Conservation (phyloP, 768 basidiomycete species). For the Leccinum uliginosum region DNA sequence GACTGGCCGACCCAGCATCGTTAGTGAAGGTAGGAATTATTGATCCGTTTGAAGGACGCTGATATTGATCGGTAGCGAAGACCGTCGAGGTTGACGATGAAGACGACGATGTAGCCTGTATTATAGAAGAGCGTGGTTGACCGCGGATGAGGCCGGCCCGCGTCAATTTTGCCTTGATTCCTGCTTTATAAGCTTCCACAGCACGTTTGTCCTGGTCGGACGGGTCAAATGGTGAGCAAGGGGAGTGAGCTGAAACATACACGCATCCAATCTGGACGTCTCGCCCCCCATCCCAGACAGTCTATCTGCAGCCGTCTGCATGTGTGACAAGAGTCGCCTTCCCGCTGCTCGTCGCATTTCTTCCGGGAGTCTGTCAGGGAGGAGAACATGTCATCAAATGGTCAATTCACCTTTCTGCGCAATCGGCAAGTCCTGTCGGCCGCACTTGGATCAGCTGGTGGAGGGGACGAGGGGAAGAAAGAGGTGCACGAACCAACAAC, state of each 20-base stretch:
- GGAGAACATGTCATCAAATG: background rate
- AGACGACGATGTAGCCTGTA: slow-evolving; percentile 30
- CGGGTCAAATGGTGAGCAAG: slow-evolving; percentile 14
- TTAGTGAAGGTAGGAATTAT: slow-evolving; percentile 17
- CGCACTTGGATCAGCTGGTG: slow-evolving; percentile 6
- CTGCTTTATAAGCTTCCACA: slow-evolving; percentile 78
- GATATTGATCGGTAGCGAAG: slow-evolving; percentile 30
- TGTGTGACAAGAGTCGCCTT: slow-evolving; percentile 75
- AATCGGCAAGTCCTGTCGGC: slow-evolving; percentile 72
- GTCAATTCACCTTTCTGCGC: slow-evolving; percentile 63
- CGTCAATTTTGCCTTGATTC: slow-evolving; percentile 77
- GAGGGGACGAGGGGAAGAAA: background rate
- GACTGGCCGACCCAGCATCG: slow-evolving; percentile 19
- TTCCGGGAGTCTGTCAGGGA: slow-evolving; percentile 27
- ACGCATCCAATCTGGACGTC: slow-evolving; percentile 87
- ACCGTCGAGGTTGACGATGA: slow-evolving; percentile 31
- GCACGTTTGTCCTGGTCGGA: slow-evolving; percentile 72
- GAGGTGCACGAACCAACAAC: slow-evolving; percentile 63
- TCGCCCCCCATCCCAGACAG: slow-evolving; percentile 82
- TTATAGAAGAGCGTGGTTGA: slow-evolving; percentile 62
- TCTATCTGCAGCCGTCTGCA: slow-evolving; percentile 77
- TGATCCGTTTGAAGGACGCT: slow-evolving; percentile 19
- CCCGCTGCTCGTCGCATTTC: slow-evolving; percentile 89
- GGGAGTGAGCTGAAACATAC: slow-evolving; percentile 37
- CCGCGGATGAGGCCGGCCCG: slow-evolving; percentile 78